phyloP scores from a whole-genome alignment of 1,139 yeast species.

The Casaregolazyma suthepensis region DNA sequence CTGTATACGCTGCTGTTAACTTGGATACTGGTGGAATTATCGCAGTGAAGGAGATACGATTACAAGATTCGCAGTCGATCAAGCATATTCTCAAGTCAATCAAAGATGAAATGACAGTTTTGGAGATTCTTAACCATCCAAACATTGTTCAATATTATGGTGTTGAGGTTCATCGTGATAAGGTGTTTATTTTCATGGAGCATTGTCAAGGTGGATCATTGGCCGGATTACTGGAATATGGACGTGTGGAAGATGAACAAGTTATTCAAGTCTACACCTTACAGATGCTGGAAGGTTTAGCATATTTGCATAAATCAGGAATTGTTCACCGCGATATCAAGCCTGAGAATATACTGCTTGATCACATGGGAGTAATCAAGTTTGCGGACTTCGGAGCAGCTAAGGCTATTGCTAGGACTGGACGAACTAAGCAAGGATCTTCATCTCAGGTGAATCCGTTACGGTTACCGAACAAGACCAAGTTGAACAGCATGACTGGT shows the following conservation, averaged over 20 bases:
- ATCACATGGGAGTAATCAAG: slow-evolving; percentile 88
- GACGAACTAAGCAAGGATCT: slow-evolving; percentile 35
- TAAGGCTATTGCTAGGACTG: slow-evolving; percentile 76
- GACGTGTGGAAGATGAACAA: slow-evolving; percentile 91
- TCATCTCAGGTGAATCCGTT: slow-evolving; percentile 10
- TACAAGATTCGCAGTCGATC: slow-evolving; percentile 84
- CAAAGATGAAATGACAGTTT: slow-evolving; percentile 92
- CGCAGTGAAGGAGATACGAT: slow-evolving; percentile 93
- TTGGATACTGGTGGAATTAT: slow-evolving; percentile 92
- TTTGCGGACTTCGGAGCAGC: slow-evolving; percentile 98
- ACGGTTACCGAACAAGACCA: slow-evolving; percentile 26
- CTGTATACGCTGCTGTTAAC: slow-evolving; percentile 86
- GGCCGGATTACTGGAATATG: slow-evolving; percentile 76
- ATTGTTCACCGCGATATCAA: slow-evolving; percentile 95
- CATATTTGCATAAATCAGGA: slow-evolving; percentile 92
- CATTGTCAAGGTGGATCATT: slow-evolving; percentile 95
- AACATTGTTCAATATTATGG: slow-evolving; percentile 95
- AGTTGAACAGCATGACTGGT: slow-evolving; percentile 64
- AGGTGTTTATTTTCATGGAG: slow-evolving; percentile 95
- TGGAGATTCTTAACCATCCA: slow-evolving; percentile 92
- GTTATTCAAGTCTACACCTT: slow-evolving; percentile 86
- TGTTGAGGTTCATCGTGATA: slow-evolving; percentile 94
- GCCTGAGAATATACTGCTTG: slow-evolving; percentile 88
- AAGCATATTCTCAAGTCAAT: slow-evolving; percentile 82
- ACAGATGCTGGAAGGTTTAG: slow-evolving; percentile 92